Conservation (phyloP, 2,329 filamentous ascomycete genomes). For the Chalaropsis thielavioides region DNA sequence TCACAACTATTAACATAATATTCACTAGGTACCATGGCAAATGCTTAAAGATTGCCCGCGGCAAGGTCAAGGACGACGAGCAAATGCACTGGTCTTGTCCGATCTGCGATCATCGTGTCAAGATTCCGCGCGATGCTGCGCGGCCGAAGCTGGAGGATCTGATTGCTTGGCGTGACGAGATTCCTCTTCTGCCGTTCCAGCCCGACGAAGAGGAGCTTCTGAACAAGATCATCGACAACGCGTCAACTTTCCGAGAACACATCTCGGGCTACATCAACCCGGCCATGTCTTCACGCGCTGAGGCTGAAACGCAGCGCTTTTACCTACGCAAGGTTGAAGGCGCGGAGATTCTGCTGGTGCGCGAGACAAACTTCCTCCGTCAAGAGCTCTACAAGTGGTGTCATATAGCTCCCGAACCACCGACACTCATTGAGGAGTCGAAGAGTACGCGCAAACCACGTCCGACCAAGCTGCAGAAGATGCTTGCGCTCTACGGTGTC, state of each 20-base stretch:
- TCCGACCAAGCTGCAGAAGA: conserved; percentile 91
- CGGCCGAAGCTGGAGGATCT: conserved; percentile 90
- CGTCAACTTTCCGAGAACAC: conserved; percentile 69
- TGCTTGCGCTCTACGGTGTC: conserved; percentile 77
- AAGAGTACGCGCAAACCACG: conserved; percentile 88
- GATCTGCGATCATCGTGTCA: conserved; percentile 93
- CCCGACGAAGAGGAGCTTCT: conserved; percentile 86
- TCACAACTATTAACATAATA: background rate
- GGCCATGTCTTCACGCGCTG: conserved; percentile 45
- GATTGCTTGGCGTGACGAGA: conserved; percentile 68
- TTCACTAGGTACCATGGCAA: conserved; percentile 78
- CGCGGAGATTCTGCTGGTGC: conserved; percentile 77
- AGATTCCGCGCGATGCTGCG: conserved; percentile 90
- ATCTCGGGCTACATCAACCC: conserved; percentile 74
- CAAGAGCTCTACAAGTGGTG: conserved; percentile 93
- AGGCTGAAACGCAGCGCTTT: conserved; percentile 50
- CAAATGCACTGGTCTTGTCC: conserved; percentile 76
- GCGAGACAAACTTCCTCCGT: conserved; percentile 95
- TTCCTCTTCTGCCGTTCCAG: conserved; percentile 71
- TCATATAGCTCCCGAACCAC: conserved; percentile 72
- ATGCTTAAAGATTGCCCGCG: conserved; percentile 90
- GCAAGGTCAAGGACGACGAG: conserved; percentile 96
- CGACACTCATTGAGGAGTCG: conserved; percentile 73
- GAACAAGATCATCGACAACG: conserved; percentile 72
- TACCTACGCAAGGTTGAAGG: conserved; percentile 95